A percentile compares a stretch with the other conserved stretches of the same genome.
Evolutionary conservation across 768 basidiomycete genomes (phyloP).

Genomic region (Calocera cornea): DNA sequence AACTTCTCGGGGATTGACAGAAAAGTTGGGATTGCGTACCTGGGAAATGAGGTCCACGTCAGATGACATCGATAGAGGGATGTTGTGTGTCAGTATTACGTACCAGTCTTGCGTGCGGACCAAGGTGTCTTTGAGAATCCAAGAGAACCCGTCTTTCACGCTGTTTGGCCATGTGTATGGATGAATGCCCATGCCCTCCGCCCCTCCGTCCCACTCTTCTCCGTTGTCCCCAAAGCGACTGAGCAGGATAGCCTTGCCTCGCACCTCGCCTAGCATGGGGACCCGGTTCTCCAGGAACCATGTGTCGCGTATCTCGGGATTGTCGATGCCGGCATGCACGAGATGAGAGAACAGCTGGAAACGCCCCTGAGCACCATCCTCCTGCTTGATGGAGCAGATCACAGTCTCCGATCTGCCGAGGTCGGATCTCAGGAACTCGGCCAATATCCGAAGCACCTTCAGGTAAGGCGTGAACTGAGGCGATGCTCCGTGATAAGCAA

Average conservation of each 20-base stretch:
- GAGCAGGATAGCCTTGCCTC: constrained; percentile 74
- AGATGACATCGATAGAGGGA: not conserved
- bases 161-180: constrained; percentile 79
- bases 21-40: constrained; percentile 73
- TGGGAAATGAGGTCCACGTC: constrained; percentile 19
- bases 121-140: constrained; percentile 51
- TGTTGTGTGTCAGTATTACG: constrained; percentile 9
- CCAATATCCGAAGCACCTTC: constrained; percentile 46
- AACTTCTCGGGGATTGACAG: constrained; percentile 76
- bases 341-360: constrained; percentile 43
- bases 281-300: constrained; percentile 77
- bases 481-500: constrained; percentile 64
- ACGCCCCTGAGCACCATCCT: constrained; percentile 44
- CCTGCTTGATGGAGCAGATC: constrained; percentile 82
- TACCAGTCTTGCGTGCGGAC: constrained; percentile 82
- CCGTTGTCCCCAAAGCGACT: constrained; percentile 70
- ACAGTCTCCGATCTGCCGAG: constrained; percentile 53
- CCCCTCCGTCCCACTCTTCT: constrained; percentile 51
- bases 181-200: constrained; percentile 73
- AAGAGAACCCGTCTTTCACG: constrained; percentile 54
- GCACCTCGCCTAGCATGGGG: constrained; percentile 66
- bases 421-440: constrained; percentile 48
- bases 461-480: constrained; percentile 58
- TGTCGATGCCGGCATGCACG: constrained; percentile 50
- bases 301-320: constrained; percentile 36